Evolutionary conservation across 176 grass and related monocot genomes (phyloP).

Genomic region (Oryza glaberrima): DNA sequence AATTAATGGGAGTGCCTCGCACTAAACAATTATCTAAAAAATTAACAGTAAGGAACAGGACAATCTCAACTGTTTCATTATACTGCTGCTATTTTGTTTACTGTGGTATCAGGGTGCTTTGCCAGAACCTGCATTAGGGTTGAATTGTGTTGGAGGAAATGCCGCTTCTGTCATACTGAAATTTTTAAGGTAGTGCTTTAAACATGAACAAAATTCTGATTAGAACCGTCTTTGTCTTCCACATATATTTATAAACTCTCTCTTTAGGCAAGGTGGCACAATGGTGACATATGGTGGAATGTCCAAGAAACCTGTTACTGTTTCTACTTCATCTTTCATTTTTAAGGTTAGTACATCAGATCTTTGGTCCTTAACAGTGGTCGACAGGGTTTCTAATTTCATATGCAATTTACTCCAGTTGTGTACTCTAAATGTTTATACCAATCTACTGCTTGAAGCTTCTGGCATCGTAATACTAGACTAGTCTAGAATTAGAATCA

Average conservation of each 20-base stretch:
- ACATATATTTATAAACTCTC: neutral
- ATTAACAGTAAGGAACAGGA: constrained; percentile 13
- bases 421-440: neutral
- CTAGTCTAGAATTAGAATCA: neutral
- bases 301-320: constrained; percentile 89
- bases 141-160: constrained; percentile 94
- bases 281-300: constrained; percentile 99
- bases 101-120: constrained; percentile 66
- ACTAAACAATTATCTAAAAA: neutral
- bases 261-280: constrained; percentile 78
- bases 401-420: neutral
- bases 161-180: constrained; percentile 75
- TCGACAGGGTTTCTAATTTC: neutral
- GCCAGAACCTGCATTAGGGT: constrained; percentile 86
- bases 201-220: neutral
- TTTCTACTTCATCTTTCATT: constrained; percentile 90
- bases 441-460: neutral
- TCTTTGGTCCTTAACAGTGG: neutral
- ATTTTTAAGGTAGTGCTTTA: constrained; percentile 62
- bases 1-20: neutral
- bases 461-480: neutral
- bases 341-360: constrained; percentile 73
- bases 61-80: constrained; percentile 29
- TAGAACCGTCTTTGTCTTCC: neutral
- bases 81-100: constrained; percentile 17